Base-by-base conservation (phyloP, 345 rosid genomes). In the Boechera stricta region DNA sequence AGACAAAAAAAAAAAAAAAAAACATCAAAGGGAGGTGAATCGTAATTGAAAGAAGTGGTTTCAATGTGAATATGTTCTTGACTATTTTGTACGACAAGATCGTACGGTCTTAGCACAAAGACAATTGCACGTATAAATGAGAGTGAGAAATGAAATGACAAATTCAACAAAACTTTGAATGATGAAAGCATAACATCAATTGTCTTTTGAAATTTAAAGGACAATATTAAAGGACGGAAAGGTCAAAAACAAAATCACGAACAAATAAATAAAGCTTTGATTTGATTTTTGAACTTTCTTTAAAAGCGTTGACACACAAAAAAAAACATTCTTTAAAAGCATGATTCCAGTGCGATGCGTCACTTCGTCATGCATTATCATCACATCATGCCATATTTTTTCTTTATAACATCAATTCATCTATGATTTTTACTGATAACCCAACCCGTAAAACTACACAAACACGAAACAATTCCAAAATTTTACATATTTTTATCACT, bases 61-160 rank as follows among this genome's bases (percentile, higher is more conserved):
- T 61, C 59, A 77, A 55, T 77, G 75, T 77, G 75, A 69, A 77
- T 69, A 69, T 61, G 75, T 32, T 76, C 44, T 61, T 71, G 44
- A 77, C 26, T 62, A 54, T 42, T 15, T 47, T 63, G 80, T 70
- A 77, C 80, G 52, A 69, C 45, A 32, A 52, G 48, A 77, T 77
- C 65, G 76, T 77, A 70, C 80, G 76, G 80, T 35, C 59, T 45
- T 36, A 54, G 54, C 54, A 58, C 45, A 67, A 59, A 67, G 73
- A 49, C 54, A 67, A 9, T 69, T 49, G 52, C 65, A 61, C 67
- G 16, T 32, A 45, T 21, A 63, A 77, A 55, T 26, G 51, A 77
- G 61, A 77, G 61, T 33, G 33, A 70, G 16, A 41, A 60, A 58
- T 28, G 54, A 67, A 67, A 69, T 45, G 75, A 62, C 35, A 44